Evolutionary conservation across 1,284 basidiomycete species (phyloP).

Genomic region (Phaffia rhodozyma): DNA sequence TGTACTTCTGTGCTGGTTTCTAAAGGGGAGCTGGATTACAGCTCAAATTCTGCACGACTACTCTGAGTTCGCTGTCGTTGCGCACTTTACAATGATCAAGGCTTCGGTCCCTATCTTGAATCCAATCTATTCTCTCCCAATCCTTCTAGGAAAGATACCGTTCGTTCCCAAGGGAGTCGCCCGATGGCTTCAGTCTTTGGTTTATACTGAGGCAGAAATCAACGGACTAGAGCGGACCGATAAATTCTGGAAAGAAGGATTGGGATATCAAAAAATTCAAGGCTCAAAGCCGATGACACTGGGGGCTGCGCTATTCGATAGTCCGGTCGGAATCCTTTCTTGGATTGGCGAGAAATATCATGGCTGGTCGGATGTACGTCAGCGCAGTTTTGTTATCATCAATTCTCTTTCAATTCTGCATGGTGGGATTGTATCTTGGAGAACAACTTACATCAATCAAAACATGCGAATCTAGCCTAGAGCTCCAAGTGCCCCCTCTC

Average conservation of each 20-base stretch:
- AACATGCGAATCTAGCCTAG: not conserved
- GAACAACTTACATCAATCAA: too few species aligned
- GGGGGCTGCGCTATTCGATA: not conserved
- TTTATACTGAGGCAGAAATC: not conserved
- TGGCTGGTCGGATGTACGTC: conserved; percentile 1
- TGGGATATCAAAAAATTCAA: not conserved
- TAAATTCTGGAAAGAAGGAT: not conserved
- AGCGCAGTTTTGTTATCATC: not conserved
- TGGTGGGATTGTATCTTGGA: too few species aligned
- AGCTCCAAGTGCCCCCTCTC: not conserved
- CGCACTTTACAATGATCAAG: conserved; percentile 10
- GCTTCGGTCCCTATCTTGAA: not conserved
- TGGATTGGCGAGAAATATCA: conserved; percentile 13
- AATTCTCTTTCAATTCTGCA: too few species aligned
- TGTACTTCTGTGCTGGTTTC: not conserved
- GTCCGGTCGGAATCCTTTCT: conserved; percentile 8
- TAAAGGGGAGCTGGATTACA: conserved; percentile 1
- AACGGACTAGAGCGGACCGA: not conserved
- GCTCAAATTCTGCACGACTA: not conserved
- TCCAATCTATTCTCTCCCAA: not conserved
- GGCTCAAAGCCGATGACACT: conserved; percentile 6
- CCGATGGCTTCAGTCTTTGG: not conserved
- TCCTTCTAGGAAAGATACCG: not conserved
- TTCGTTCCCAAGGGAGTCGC: not conserved
- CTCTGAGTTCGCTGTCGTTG: not conserved